Evolutionary conservation across 768 basidiomycete species (phyloP).

Genomic region (Calocybe cyanea): DNA sequence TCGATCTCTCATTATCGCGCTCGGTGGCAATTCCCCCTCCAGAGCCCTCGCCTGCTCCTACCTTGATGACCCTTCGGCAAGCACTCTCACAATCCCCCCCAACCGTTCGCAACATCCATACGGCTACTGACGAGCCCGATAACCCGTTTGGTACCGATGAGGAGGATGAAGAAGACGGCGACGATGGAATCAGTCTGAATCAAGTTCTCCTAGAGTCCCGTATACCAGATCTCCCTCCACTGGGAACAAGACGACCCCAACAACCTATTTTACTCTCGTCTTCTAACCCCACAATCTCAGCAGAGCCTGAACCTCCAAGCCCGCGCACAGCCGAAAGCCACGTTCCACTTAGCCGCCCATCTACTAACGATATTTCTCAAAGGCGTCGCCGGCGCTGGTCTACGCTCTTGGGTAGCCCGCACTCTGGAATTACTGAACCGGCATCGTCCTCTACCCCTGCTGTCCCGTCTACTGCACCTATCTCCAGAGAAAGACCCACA

Average conservation of each 20-base stretch:
- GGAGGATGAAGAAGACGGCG: slow-evolving; percentile 61
- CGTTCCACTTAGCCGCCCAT: slow-evolving; percentile 24
- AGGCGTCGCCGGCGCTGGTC: slow-evolving; percentile 71
- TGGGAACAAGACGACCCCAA: slow-evolving; percentile 61
- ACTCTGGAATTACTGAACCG: slow-evolving; percentile 22
- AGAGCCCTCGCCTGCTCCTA: slow-evolving; percentile 59
- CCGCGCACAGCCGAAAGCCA: slow-evolving; percentile 46
- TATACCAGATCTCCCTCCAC: slow-evolving; percentile 68
- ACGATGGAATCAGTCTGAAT: slow-evolving; percentile 66
- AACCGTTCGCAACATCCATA: slow-evolving; percentile 15
- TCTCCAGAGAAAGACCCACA: slow-evolving; percentile 22
- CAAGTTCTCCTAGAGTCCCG: slow-evolving; percentile 79
- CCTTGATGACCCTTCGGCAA: slow-evolving; percentile 63
- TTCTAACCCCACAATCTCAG: slow-evolving; percentile 32
- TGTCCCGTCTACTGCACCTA: slow-evolving; percentile 22
- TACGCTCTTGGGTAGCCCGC: slow-evolving; percentile 40
- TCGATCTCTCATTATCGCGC: slow-evolving; percentile 52
- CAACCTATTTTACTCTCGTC: slow-evolving; percentile 61
- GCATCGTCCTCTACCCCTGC: slow-evolving; percentile 14
- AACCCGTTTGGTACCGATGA: slow-evolving; percentile 39
- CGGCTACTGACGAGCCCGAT: slow-evolving; percentile 27
- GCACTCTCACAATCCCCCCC: slow-evolving; percentile 51
- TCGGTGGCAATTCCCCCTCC: slow-evolving; percentile 33
- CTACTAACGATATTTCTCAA: slow-evolving; percentile 29
- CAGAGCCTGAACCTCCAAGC: slow-evolving; percentile 44